These are phyloP conservation scores for Stromatinia cepivora DNA, from an alignment of 2,329 filamentous ascomycete genomes.

Conservation along the genomic window DNA sequence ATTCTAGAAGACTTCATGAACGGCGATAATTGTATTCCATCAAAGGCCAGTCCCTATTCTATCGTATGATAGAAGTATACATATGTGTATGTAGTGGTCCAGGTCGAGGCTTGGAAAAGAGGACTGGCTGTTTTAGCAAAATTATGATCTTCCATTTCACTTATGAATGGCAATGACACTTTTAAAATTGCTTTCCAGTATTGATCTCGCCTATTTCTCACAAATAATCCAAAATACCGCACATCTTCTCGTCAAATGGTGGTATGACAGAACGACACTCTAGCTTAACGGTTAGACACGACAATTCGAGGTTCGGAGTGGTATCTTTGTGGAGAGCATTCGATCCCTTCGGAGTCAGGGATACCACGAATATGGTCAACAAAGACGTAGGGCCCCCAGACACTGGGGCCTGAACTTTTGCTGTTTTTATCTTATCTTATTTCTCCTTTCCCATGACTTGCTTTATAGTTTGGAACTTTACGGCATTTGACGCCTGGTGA, in stretches of 20 bases:
- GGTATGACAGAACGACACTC: background rate
- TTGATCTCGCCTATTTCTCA: background rate
- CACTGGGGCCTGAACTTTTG: background rate
- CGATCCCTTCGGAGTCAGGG: slow-evolving; percentile 8
- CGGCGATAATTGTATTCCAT: background rate
- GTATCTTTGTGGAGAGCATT: slow-evolving; percentile 2
- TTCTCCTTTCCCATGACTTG: background rate
- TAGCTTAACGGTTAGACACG: background rate
- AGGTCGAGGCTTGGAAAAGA: background rate
- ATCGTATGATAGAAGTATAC: background rate
- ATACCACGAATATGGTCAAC: background rate
- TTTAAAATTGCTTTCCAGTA: background rate
- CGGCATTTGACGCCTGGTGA: background rate
- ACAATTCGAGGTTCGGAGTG: background rate
- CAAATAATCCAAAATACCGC: background rate
- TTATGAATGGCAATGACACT: background rate
- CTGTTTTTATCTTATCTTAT: background rate
- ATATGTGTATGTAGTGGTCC: background rate
- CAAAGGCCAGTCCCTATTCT: background rate
- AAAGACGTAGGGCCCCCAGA: background rate
- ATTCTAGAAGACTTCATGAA: background rate
- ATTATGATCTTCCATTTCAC: background rate
- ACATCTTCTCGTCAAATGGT: background rate
- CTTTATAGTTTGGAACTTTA: background rate
- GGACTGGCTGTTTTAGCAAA: background rate